These are phyloP conservation scores for Catharanthus roseus DNA, from an alignment of 257 asterid species.

Conservation along the genomic window DNA sequence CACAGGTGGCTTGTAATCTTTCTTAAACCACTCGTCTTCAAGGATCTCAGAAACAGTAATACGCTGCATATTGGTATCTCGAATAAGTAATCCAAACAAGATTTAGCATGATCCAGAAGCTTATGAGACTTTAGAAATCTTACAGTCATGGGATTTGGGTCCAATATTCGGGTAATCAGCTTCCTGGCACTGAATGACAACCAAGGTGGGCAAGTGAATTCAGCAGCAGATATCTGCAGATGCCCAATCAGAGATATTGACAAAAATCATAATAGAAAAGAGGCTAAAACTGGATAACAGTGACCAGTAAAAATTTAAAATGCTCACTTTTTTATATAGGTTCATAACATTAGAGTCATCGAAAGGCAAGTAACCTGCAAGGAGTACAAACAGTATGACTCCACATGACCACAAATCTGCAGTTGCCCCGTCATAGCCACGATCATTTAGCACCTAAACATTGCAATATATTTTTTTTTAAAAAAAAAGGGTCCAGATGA, in stretches of 20 bases:
- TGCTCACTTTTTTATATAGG: constrained; percentile 76
- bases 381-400: constrained; percentile 87
- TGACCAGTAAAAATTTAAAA: constrained; percentile 7
- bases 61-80: constrained; percentile 44
- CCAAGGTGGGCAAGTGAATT: constrained; percentile 97
- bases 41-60: constrained; percentile 61
- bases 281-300: constrained; percentile 2
- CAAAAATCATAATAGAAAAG: constrained; percentile 13
- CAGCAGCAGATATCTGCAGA: constrained; percentile 72
- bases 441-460: constrained; percentile 70
- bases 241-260: constrained; percentile 14
- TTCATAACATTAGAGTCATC: constrained; percentile 79
- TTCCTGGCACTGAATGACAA: constrained; percentile 77
- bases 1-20: constrained; percentile 68
- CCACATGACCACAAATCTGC: constrained; percentile 99
- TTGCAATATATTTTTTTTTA: not conserved
- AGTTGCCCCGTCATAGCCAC: constrained; percentile 77
- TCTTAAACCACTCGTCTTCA: constrained; percentile 87
- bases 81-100: not conserved
- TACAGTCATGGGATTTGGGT: constrained; percentile 82
- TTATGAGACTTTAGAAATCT: constrained; percentile 11
- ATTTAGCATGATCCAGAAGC: constrained; percentile 1
- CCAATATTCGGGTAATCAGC: constrained; percentile 71
- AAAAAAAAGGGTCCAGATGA: constrained; percentile 3
- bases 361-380: constrained; percentile 96